phyloP scores from a whole-genome alignment of 2,329 filamentous ascomycete species.

The Diaporthe citrichinensis region DNA sequence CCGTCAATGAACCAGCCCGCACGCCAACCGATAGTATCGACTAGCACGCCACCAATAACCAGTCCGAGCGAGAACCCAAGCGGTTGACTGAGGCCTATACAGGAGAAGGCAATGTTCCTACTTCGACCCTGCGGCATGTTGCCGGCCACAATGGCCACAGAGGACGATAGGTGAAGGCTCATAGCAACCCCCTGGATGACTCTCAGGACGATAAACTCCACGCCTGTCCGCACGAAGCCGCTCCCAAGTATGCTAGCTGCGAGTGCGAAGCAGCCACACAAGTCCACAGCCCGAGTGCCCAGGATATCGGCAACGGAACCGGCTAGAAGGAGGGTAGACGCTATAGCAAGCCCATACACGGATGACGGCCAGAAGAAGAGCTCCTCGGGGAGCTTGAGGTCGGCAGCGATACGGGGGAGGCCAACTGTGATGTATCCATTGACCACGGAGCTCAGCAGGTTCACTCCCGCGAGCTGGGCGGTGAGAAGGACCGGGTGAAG shows the following conservation, averaged over 20 bases:
- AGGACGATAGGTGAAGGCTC: constrained; percentile 54
- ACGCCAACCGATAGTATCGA: constrained; percentile 63
- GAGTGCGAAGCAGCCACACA: constrained; percentile 51
- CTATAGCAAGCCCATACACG: constrained; percentile 53
- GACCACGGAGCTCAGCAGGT: constrained; percentile 47
- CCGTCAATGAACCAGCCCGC: constrained; percentile 60
- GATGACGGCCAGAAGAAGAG: constrained; percentile 59
- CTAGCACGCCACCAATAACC: constrained; percentile 63
- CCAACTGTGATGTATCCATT: constrained; percentile 56
- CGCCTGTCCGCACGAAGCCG: constrained; percentile 49
- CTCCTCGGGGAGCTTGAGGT: constrained; percentile 50
- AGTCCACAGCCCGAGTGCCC: constrained; percentile 51
- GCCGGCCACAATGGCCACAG: constrained; percentile 53
- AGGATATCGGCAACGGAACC: constrained; percentile 56
- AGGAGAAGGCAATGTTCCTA: constrained; percentile 59
- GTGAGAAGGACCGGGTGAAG: constrained; percentile 28
- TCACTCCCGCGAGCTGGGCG: constrained; percentile 46
- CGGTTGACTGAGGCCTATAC: constrained; percentile 60
- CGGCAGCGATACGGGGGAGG: constrained; percentile 57
- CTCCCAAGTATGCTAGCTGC: constrained; percentile 51
- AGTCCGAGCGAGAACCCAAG: constrained; percentile 66
- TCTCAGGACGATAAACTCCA: constrained; percentile 55
- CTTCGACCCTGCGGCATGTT: constrained; percentile 50
- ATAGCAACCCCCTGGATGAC: constrained; percentile 57
- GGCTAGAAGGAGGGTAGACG: constrained; percentile 54